A percentile compares a stretch with the other conserved stretches of the same genome.
Conservation (phyloP, 23 red algal genomes). For the Gracilaria domingensis region DNA sequence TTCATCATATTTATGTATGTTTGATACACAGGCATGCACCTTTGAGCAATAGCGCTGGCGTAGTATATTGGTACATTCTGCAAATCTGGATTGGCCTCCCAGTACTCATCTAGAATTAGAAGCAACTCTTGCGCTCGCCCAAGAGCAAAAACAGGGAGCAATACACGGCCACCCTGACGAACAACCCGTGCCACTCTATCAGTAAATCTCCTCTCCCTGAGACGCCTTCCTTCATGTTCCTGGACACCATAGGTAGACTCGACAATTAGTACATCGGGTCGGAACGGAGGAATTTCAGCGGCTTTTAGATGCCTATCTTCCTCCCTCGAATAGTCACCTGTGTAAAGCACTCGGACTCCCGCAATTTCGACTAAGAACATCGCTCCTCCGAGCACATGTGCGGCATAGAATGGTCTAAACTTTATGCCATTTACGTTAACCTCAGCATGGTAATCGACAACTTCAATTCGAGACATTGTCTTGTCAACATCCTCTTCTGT, state of each 20-base stretch:
- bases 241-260: constrained; percentile 98
- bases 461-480: constrained; percentile 96
- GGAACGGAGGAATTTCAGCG: constrained; percentile 94
- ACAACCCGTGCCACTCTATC: constrained; percentile 94
- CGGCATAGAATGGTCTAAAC: constrained; percentile 96
- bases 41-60: constrained; percentile 93
- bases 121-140: constrained; percentile 97
- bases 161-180: constrained; percentile 87
- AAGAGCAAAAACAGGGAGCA: constrained; percentile 98
- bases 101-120: constrained; percentile 98
- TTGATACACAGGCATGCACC: constrained; percentile 98
- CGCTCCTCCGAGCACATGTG: constrained; percentile 97
- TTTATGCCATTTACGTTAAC: constrained; percentile 93
- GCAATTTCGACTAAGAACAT: constrained; percentile 99
- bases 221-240: constrained; percentile 90
- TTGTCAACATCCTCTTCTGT: constrained; percentile 89
- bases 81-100: constrained; percentile 97
- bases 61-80: constrained; percentile 99
- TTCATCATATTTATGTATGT: constrained; percentile 99
- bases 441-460: constrained; percentile 97
- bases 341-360: constrained; percentile 96
- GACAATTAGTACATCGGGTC: constrained; percentile 91
- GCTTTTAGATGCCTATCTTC: constrained; percentile 98
- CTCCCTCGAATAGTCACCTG: constrained; percentile 97
- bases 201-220: constrained; percentile 97